Conservation (phyloP, 2,329 filamentous ascomycete species). For the Penicillium fuscoglaucum region DNA sequence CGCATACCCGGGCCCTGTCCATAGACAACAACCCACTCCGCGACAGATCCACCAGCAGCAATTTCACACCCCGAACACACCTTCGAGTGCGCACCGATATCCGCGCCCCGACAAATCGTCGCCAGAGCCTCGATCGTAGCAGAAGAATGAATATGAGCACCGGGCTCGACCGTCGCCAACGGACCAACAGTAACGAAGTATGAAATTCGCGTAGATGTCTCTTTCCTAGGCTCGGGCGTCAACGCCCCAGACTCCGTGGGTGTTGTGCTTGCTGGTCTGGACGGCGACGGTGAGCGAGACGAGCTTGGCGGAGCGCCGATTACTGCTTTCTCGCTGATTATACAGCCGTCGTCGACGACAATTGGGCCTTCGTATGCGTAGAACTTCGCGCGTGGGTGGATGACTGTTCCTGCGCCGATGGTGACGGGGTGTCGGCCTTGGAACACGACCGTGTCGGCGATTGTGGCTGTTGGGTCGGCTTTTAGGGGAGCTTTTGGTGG, state of each 20-base stretch:
- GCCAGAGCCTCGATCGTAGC: slow-evolving; percentile 50
- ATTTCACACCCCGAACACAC: slow-evolving; percentile 66
- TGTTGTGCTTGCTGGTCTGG: slow-evolving; percentile 1
- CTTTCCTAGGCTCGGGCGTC: slow-evolving; percentile 7
- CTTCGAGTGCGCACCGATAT: slow-evolving; percentile 61
- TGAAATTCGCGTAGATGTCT: slow-evolving; percentile 35
- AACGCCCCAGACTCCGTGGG: slow-evolving; percentile 6
- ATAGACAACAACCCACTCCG: slow-evolving; percentile 69
- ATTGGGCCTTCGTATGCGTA: slow-evolving; percentile 78
- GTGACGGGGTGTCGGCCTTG: slow-evolving; percentile 74
- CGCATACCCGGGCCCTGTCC: slow-evolving; percentile 56
- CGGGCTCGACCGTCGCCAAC: slow-evolving; percentile 38
- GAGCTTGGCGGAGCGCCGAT: slow-evolving; percentile 52
- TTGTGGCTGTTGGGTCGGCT: slow-evolving; percentile 39
- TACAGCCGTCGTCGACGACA: slow-evolving; percentile 75
- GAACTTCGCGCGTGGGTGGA: slow-evolving; percentile 83
- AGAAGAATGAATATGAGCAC: slow-evolving; percentile 41
- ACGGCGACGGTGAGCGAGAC: slow-evolving; percentile 12
- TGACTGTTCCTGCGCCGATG: slow-evolving; percentile 72
- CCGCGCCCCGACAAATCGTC: slow-evolving; percentile 35
- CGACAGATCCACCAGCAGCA: slow-evolving; percentile 57
- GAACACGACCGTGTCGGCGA: slow-evolving; percentile 43
- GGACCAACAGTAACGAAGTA: slow-evolving; percentile 43
- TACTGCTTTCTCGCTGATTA: slow-evolving; percentile 67
- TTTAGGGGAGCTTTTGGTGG: slow-evolving; percentile 39